Evolutionary conservation across 2,329 filamentous ascomycete genomes (phyloP).

Genomic region (Clonostachys chloroleuca): DNA sequence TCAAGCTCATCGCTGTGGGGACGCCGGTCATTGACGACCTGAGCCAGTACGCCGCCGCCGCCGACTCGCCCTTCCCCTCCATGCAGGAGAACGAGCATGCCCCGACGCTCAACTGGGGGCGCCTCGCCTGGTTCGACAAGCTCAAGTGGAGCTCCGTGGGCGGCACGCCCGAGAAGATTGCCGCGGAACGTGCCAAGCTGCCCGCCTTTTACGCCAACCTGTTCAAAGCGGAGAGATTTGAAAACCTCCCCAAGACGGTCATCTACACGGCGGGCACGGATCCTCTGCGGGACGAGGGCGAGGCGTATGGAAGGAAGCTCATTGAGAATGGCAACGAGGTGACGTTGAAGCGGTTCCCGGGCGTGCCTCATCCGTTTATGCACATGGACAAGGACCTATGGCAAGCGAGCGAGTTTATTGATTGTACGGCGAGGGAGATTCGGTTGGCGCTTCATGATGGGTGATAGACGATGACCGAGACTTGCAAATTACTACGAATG

Average conservation of each 20-base stretch:
- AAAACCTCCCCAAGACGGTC: slow-evolving; percentile 26
- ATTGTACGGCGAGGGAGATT: slow-evolving; percentile 21
- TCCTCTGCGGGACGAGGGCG: slow-evolving; percentile 42
- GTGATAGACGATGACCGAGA: background rate
- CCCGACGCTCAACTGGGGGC: slow-evolving; percentile 35
- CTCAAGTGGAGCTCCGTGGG: slow-evolving; percentile 19
- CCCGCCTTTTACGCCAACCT: slow-evolving; percentile 21
- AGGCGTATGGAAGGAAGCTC: slow-evolving; percentile 36
- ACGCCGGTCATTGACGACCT: slow-evolving; percentile 34
- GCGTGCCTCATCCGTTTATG: slow-evolving; percentile 45
- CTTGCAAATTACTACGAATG: too few species aligned
- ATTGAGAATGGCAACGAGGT: slow-evolving; percentile 38
- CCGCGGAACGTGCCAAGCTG: slow-evolving; percentile 4
- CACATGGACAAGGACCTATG: slow-evolving; percentile 35
- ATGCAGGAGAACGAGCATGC: slow-evolving; percentile 34
- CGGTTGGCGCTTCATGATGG: slow-evolving; percentile 14
- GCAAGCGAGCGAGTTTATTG: slow-evolving; percentile 27
- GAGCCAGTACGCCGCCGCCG: slow-evolving; percentile 22
- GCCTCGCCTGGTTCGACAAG: slow-evolving; percentile 33
- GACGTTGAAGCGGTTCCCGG: slow-evolving; percentile 35
- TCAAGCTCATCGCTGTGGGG: slow-evolving; percentile 30
- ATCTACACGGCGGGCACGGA: slow-evolving; percentile 38
- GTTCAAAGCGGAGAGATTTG: slow-evolving; percentile 25
- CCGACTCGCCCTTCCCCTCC: slow-evolving; percentile 30
- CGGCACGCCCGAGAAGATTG: slow-evolving; percentile 3